Conservation (phyloP, 305 asterid species). For the Fraxinus albicans region DNA sequence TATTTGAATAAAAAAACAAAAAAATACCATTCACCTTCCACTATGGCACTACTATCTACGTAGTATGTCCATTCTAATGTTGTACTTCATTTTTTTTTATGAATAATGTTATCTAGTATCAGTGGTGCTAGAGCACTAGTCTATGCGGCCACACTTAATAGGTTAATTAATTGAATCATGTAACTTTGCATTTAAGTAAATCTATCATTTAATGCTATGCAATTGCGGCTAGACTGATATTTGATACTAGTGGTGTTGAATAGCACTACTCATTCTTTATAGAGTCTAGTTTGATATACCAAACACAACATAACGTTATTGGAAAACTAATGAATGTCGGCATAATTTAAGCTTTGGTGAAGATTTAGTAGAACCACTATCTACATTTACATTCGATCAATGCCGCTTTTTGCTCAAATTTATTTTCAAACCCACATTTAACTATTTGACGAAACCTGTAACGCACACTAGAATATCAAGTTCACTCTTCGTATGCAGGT, state of each 20-base stretch:
- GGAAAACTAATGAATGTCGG: not conserved
- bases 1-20: no score
- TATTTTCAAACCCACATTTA: not conserved
- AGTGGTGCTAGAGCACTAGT: not conserved
- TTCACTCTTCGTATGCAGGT: constrained; percentile 49
- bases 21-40: not conserved
- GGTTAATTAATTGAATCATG: not conserved
- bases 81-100: not conserved
- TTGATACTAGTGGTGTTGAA: not conserved
- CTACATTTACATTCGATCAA: not conserved
- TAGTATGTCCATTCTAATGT: not conserved
- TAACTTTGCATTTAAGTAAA: not conserved
- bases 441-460: not conserved
- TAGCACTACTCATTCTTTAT: not conserved
- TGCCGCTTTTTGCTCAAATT: not conserved
- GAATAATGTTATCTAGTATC: no score
- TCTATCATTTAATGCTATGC: not conserved
- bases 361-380: not conserved
- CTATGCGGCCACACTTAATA: not conserved
- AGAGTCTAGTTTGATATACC: not conserved
- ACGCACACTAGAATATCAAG: not conserved
- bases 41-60: not conserved
- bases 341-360: not conserved
- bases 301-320: not conserved
- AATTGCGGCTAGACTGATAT: not conserved